phyloP scores from a whole-genome alignment of 2,329 filamentous ascomycete species.

The Talaromyces sp. region DNA sequence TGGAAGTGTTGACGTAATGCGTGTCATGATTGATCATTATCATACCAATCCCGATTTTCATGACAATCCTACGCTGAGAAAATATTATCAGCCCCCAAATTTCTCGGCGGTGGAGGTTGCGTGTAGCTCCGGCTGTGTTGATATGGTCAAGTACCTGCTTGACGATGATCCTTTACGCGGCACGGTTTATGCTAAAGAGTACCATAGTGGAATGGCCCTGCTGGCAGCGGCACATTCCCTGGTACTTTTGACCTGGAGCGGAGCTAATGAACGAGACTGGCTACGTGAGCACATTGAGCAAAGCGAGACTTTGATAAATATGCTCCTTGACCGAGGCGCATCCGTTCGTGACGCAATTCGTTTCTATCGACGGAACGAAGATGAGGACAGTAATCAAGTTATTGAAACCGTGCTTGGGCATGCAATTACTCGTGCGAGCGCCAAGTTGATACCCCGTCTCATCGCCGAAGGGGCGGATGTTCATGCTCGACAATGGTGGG shows the following conservation, averaged over 20 bases:
- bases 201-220: neutral
- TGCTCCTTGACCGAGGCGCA: neutral
- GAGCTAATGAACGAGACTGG: neutral
- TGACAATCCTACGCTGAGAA: neutral
- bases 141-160: slow-evolving; percentile 20
- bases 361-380: neutral
- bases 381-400: neutral
- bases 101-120: slow-evolving; percentile 19
- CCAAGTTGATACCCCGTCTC: neutral
- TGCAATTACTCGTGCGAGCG: neutral
- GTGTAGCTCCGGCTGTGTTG: slow-evolving; percentile 17
- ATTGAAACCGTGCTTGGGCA: neutral
- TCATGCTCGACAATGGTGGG: neutral
- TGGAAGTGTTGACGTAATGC: slow-evolving; percentile 18
- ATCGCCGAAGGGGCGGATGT: neutral
- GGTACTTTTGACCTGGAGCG: neutral
- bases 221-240: neutral
- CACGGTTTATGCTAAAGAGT: slow-evolving; percentile 9
- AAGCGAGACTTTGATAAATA: neutral
- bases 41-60: slow-evolving; percentile 20
- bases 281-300: neutral
- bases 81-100: slow-evolving; percentile 5
- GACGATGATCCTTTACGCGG: slow-evolving; percentile 20
- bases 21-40: neutral
- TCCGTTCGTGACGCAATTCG: neutral